Percentiles rank a stretch among this genome's conserved stretches.
phyloP scores from a whole-genome alignment of 2,329 filamentous ascomycete genomes.

The Didymellaceae sp. region DNA sequence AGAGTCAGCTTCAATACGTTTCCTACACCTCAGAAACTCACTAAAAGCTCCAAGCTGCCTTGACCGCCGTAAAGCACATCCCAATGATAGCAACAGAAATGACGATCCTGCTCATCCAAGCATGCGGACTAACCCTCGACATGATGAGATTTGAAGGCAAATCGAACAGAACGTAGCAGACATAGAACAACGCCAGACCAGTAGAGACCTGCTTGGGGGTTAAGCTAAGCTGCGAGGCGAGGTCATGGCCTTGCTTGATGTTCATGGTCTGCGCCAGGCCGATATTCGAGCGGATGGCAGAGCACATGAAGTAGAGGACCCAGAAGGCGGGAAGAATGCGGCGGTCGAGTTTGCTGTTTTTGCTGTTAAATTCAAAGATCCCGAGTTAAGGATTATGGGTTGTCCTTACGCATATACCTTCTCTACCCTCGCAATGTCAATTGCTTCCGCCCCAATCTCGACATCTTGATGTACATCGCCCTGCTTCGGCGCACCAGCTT shows the following conservation, averaged over 20 bases:
- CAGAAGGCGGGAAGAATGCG: slow-evolving; percentile 77
- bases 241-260: slow-evolving; percentile 69
- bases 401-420: slow-evolving; percentile 46
- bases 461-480: slow-evolving; percentile 41
- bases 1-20: background rate
- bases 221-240: slow-evolving; percentile 73
- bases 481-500: slow-evolving; percentile 27
- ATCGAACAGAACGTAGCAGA: slow-evolving; percentile 90
- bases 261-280: slow-evolving; percentile 97
- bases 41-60: slow-evolving; percentile 84
- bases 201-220: slow-evolving; percentile 80
- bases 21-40: slow-evolving; percentile 46
- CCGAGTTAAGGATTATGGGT: no score
- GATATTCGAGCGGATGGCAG: slow-evolving; percentile 89
- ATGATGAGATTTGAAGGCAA: slow-evolving; percentile 88
- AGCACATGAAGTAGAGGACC: slow-evolving; percentile 90
- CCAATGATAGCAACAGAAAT: slow-evolving; percentile 86
- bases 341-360: slow-evolving; percentile 64
- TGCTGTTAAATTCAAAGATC: no score
- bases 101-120: slow-evolving; percentile 93
- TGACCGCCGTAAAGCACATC: slow-evolving; percentile 80
- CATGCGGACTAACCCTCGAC: slow-evolving; percentile 80
- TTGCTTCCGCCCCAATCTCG: slow-evolving; percentile 38
- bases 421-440: slow-evolving; percentile 47
- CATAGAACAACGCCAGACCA: slow-evolving; percentile 86